A percentile compares a stretch with the other conserved stretches of the same genome.
These are phyloP conservation scores for Neocatenulostroma microsporum DNA, from an alignment of 2,329 filamentous ascomycete genomes.

Conservation along the genomic window DNA sequence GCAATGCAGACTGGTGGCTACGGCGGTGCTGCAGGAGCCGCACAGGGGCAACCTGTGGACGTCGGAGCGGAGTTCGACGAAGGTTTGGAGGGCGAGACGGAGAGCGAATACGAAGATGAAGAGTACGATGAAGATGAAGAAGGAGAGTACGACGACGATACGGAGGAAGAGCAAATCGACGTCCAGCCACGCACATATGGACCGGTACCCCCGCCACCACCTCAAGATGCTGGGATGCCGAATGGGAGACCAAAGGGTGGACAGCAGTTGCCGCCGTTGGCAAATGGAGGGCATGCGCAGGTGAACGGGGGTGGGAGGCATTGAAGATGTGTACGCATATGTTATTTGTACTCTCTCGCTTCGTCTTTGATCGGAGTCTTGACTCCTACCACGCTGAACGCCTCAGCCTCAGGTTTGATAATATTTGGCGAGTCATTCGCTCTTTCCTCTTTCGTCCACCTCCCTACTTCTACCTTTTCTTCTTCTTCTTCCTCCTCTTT, in stretches of 20 bases:
- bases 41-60: slow-evolving; percentile 8
- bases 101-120: too few relatives aligned
- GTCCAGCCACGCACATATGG: too few relatives aligned
- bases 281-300: slow-evolving; percentile 8
- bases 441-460: too few relatives aligned
- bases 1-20: slow-evolving; percentile 94
- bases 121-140: slow-evolving; percentile 35
- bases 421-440: too few relatives aligned
- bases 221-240: slow-evolving; percentile 10
- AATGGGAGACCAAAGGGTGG: slow-evolving; percentile 20
- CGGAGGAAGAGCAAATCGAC: slow-evolving; percentile 59
- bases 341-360: too few relatives aligned
- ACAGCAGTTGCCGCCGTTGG: slow-evolving; percentile 7
- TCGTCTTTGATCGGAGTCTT: too few relatives aligned
- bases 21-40: slow-evolving; percentile 38
- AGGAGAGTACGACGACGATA: slow-evolving; percentile 60
- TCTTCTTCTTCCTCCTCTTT: slow-evolving; percentile 6
- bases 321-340: too few relatives aligned
- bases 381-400: too few relatives aligned
- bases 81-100: too few relatives aligned
- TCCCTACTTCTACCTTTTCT: slow-evolving; percentile 4
- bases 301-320: slow-evolving; percentile 19
- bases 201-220: slow-evolving; percentile 43
- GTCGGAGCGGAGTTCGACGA: slow-evolving; percentile 22
- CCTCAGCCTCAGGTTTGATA: too few relatives aligned